Conservation (phyloP, 495 filamentous ascomycete genomes). For the Tuber microsphaerosporum region DNA sequence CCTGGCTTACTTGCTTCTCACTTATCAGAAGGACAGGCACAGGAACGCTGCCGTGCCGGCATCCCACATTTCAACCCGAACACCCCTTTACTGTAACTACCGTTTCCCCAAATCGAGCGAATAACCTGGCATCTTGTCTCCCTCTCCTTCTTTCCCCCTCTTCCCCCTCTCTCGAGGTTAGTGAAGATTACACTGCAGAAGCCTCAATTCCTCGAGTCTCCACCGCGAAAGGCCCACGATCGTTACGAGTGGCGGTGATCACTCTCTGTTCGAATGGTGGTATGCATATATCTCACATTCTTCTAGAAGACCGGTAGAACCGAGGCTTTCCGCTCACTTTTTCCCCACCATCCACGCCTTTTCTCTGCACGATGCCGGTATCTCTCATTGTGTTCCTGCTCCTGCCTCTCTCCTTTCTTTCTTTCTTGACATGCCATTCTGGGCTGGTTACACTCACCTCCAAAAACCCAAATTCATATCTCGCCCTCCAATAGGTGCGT, state of each 20-base stretch:
- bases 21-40: not conserved
- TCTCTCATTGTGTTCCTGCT: not conserved
- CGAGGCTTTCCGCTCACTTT: not conserved
- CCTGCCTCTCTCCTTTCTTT: not conserved
- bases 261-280: not conserved
- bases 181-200: not conserved
- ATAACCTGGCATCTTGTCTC: not conserved
- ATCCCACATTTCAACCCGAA: not conserved
- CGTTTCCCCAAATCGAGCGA: not conserved
- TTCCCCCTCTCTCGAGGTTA: not conserved
- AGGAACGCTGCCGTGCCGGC: not conserved
- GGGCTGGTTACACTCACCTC: not conserved
- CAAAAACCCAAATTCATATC: not conserved
- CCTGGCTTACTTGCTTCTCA: not conserved
- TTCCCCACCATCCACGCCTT: not conserved
- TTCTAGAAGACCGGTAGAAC: not conserved
- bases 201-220: constrained; percentile 1
- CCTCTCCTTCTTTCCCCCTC: not conserved
- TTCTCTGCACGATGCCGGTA: not conserved
- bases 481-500: not conserved
- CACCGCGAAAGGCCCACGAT: not conserved
- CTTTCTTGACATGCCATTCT: not conserved
- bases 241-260: not conserved
- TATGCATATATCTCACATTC: not conserved
- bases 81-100: not conserved